Conservation (phyloP, 1,284 basidiomycete genomes). For the Fomitopsis betulina region DNA sequence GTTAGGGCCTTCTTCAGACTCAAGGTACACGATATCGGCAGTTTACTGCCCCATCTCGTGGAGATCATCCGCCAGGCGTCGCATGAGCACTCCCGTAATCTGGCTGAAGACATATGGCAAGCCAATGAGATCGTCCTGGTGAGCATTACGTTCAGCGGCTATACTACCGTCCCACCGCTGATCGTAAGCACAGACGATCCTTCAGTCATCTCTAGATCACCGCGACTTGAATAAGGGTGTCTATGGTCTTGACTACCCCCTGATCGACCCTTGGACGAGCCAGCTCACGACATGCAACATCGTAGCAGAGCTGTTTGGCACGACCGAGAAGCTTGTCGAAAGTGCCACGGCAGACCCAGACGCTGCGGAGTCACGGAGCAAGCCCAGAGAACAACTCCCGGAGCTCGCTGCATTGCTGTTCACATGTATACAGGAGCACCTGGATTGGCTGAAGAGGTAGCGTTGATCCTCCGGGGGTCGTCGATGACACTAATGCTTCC, state of each 20-base stretch:
- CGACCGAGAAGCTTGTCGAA: slow-evolving; percentile 53
- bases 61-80: slow-evolving; percentile 40
- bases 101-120: slow-evolving; percentile 53
- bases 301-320: slow-evolving; percentile 69
- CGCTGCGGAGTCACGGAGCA: slow-evolving; percentile 17
- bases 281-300: slow-evolving; percentile 63
- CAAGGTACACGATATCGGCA: slow-evolving; percentile 57
- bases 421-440: slow-evolving; percentile 67
- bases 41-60: slow-evolving; percentile 49
- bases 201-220: slow-evolving; percentile 71
- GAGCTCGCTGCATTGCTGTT: slow-evolving; percentile 70
- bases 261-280: slow-evolving; percentile 85
- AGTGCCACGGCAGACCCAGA: slow-evolving; percentile 26
- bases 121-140: slow-evolving; percentile 74
- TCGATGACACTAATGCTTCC: neutral
- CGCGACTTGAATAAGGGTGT: slow-evolving; percentile 65
- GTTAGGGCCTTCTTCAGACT: slow-evolving; percentile 84
- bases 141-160: slow-evolving; percentile 21
- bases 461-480: neutral
- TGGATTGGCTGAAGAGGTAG: slow-evolving; percentile 66
- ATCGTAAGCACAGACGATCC: slow-evolving; percentile 48
- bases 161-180: neutral
- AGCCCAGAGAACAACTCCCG: slow-evolving; percentile 61
- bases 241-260: slow-evolving; percentile 75
- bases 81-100: slow-evolving; percentile 35